phyloP scores from a whole-genome alignment of 148 eudicot genomes.

The Rhododendron ferrugineum region DNA sequence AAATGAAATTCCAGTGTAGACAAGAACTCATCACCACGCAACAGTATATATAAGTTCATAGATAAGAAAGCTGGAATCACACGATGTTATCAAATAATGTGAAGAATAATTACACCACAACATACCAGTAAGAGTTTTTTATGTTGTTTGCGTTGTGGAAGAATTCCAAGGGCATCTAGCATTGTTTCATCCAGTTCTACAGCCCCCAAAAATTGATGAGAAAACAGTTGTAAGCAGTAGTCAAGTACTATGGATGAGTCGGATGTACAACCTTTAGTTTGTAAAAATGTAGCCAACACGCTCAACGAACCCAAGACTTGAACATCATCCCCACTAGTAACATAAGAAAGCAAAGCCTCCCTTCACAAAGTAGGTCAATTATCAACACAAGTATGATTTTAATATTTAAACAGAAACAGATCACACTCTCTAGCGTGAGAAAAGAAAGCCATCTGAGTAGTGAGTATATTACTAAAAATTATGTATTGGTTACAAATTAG shows the following conservation, averaged over 20 bases:
- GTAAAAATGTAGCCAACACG: conserved; percentile 77
- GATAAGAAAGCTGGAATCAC: not conserved
- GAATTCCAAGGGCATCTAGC: conserved; percentile 94
- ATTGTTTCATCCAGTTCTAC: conserved; percentile 94
- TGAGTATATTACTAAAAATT: not conserved
- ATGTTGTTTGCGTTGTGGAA: conserved; percentile 89
- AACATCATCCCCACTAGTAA: conserved; percentile 60
- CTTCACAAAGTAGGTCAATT: conserved; percentile 35
- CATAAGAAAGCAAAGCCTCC: conserved; percentile 76
- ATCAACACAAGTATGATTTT: conserved; percentile 5
- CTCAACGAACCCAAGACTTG: conserved; percentile 78
- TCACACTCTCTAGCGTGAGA: not conserved
- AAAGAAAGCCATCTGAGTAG: not conserved
- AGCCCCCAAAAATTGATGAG: conserved; percentile 16
- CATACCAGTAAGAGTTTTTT: conserved; percentile 91
- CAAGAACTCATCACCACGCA: not conserved
- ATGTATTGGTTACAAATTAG: not conserved
- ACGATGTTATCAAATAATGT: not conserved
- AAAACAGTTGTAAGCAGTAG: conserved; percentile 13
- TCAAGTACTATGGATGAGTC: conserved; percentile 5
- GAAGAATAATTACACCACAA: not conserved
- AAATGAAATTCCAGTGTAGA: not conserved
- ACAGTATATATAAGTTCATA: not conserved
- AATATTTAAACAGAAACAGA: not conserved
- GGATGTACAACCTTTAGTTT: conserved; percentile 68